Evolutionary conservation across 495 filamentous ascomycete species (phyloP).

Genomic region (Aspergillus nidulans): DNA sequence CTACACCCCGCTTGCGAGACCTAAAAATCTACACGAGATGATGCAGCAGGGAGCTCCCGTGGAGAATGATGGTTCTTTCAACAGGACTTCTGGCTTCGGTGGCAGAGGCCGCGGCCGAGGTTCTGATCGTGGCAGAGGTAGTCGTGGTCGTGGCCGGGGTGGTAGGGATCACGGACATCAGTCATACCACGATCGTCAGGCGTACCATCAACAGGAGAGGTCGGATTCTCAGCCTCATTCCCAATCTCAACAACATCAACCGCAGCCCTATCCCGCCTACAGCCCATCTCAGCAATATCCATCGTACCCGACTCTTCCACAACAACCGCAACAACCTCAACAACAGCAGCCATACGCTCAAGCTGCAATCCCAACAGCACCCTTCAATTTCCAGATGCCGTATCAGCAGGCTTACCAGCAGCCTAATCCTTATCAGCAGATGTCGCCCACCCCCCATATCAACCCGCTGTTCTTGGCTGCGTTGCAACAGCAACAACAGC

Average conservation of each 20-base stretch:
- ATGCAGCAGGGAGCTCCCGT: constrained; percentile 48
- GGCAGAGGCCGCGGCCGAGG: constrained; percentile 40
- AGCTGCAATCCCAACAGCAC: constrained; percentile 22
- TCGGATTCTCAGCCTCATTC: constrained; percentile 22
- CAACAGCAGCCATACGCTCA: constrained; percentile 29
- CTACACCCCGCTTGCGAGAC: constrained; percentile 66
- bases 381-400: constrained; percentile 38
- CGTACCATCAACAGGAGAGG: constrained; percentile 27
- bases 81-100: constrained; percentile 28
- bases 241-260: constrained; percentile 24
- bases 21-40: constrained; percentile 54
- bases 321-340: constrained; percentile 30
- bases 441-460: constrained; percentile 53
- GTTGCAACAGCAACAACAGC: constrained; percentile 41
- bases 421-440: constrained; percentile 31
- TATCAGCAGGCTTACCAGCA: constrained; percentile 37
- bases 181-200: constrained; percentile 36
- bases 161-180: constrained; percentile 36
- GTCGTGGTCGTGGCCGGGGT: constrained; percentile 48
- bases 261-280: constrained; percentile 24
- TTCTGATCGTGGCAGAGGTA: constrained; percentile 44
- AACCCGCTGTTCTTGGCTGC: constrained; percentile 61
- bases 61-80: constrained; percentile 32
- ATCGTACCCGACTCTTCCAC: constrained; percentile 19
- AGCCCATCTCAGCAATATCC: constrained; percentile 30